Percentiles rank a stretch among this genome's conserved stretches.
Evolutionary conservation across 2,329 filamentous ascomycete species (phyloP).

Genomic region (Fusarium floridanum): DNA sequence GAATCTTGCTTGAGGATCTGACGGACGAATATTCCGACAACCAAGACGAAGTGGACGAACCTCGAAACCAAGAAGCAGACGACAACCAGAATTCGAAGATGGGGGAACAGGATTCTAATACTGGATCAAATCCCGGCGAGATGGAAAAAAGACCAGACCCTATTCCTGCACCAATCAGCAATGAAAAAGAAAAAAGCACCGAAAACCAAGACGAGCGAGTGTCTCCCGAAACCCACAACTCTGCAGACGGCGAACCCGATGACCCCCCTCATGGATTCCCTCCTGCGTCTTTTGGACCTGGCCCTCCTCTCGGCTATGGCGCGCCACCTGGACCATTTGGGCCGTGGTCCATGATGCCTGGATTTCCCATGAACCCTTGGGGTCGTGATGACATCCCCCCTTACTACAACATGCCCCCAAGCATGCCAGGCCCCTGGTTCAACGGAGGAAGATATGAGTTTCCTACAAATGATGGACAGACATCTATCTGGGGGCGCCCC

Average conservation of each 20-base stretch:
- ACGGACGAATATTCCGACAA: conserved; percentile 39
- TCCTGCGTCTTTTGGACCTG: conserved; percentile 2
- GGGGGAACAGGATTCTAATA: not conserved
- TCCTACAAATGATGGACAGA: conserved; percentile 46
- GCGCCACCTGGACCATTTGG: conserved; percentile 15
- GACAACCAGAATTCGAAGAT: not conserved
- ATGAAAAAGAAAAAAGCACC: not conserved
- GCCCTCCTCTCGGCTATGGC: not conserved
- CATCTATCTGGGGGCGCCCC: conserved; percentile 53
- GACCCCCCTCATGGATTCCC: not conserved
- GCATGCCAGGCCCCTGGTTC: conserved; percentile 22
- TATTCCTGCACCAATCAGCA: not conserved
- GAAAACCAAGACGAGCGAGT: not conserved
- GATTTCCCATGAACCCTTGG: conserved; percentile 29
- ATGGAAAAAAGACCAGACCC: not conserved
- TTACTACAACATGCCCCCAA: conserved; percentile 33
- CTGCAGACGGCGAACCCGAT: not conserved
- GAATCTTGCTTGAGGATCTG: conserved; percentile 51
- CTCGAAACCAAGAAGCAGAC: conserved; percentile 18
- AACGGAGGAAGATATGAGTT: conserved; percentile 49
- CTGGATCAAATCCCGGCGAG: not conserved
- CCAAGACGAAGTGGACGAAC: conserved; percentile 25
- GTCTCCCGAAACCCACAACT: not conserved
- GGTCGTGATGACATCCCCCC: conserved; percentile 39
- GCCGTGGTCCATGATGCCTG: conserved; percentile 30